A percentile compares a stretch with the other conserved stretches of the same genome.
Conservation (phyloP, 257 asterid genomes). For the Forsythia suspensa region DNA sequence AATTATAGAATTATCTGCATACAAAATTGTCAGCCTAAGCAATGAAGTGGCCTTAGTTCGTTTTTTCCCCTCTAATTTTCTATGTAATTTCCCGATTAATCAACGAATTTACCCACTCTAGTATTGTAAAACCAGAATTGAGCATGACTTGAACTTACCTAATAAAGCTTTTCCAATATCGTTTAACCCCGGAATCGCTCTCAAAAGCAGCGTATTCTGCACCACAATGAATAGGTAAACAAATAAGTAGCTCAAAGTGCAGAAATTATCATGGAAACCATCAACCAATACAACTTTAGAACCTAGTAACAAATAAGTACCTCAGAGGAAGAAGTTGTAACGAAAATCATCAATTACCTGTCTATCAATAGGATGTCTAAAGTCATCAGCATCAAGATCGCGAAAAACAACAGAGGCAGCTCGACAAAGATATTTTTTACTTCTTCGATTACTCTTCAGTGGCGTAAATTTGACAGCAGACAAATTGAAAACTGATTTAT, state of each 20-base stretch:
- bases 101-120: neutral
- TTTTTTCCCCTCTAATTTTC: neutral
- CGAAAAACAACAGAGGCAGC: constrained; percentile 62
- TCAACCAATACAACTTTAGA: neutral
- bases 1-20: neutral
- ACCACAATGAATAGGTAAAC: neutral
- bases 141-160: constrained; percentile 40
- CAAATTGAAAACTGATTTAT: constrained; percentile 20
- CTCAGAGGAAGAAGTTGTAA: neutral
- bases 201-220: constrained; percentile 89
- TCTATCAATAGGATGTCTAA: constrained; percentile 92
- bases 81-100: constrained; percentile 6
- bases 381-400: constrained; percentile 86
- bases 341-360: constrained; percentile 45
- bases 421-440: constrained; percentile 31
- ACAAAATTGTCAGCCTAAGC: neutral
- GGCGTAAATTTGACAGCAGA: constrained; percentile 23
- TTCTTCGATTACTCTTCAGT: constrained; percentile 13
- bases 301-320: neutral
- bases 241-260: neutral
- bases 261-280: neutral
- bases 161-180: constrained; percentile 79
- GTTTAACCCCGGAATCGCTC: constrained; percentile 88
- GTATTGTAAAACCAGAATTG: neutral
- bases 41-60: neutral